Conservation (phyloP, 805 yeast species). For the Lachancea sp. region DNA sequence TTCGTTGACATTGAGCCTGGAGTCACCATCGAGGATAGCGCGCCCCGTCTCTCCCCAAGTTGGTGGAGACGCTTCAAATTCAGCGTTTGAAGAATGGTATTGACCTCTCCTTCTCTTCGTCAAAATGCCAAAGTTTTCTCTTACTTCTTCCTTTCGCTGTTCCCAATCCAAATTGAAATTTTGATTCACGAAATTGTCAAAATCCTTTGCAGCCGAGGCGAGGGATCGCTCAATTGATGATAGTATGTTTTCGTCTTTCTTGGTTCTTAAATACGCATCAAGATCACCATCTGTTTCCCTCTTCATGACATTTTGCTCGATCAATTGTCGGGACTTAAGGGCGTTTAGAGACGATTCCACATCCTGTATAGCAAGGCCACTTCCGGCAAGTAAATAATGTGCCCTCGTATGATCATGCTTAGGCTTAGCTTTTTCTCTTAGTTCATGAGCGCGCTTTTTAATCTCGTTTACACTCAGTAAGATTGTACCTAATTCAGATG, state of each 20-base stretch:
- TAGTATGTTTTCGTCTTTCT: conserved; percentile 76
- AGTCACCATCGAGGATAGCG: conserved; percentile 29
- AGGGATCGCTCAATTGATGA: conserved; percentile 79
- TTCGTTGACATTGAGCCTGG: conserved; percentile 39
- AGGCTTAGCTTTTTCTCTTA: conserved; percentile 43
- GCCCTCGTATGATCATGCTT: conserved; percentile 52
- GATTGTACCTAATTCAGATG: conserved; percentile 69
- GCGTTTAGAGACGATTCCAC: conserved; percentile 52
- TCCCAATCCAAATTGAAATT: conserved; percentile 82
- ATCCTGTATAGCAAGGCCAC: conserved; percentile 83
- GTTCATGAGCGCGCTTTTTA: conserved; percentile 54
- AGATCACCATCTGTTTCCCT: conserved; percentile 37
- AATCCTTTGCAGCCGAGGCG: conserved; percentile 68
- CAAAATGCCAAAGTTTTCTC: conserved; percentile 61
- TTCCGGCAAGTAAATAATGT: conserved; percentile 83
- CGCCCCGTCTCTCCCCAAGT: conserved; percentile 30
- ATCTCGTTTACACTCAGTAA: conserved; percentile 77
- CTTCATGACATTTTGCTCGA: conserved; percentile 20
- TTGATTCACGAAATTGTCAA: conserved; percentile 67
- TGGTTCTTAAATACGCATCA: conserved; percentile 56
- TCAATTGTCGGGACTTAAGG: conserved; percentile 38
- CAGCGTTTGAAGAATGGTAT: conserved; percentile 11
- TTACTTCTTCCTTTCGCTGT: conserved; percentile 63
- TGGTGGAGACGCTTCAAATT: conserved; percentile 12
- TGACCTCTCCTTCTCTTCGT: conserved; percentile 26